Conservation (phyloP, 441 rosid genomes). For the Aleurites moluccanus region DNA sequence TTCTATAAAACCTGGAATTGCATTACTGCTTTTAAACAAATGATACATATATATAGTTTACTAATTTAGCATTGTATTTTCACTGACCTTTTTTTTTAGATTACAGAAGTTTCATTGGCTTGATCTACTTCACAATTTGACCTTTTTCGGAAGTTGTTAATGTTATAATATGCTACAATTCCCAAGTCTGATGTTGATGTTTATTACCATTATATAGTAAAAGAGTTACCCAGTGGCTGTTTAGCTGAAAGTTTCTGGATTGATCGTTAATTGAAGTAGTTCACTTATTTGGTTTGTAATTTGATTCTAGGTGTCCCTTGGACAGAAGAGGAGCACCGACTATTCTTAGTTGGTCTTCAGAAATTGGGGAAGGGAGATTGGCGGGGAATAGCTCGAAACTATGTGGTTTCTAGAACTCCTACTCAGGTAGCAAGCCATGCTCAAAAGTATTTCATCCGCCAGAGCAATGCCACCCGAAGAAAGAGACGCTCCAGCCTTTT, state of each 20-base stretch:
- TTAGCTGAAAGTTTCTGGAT: background rate
- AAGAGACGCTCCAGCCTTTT: conserved; percentile 98
- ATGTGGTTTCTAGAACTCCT: conserved; percentile 81
- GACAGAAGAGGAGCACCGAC: conserved; percentile 95
- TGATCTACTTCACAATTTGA: background rate
- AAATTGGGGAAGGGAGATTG: conserved; percentile 96
- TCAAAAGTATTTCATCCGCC: conserved; percentile 92
- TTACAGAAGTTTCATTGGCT: background rate
- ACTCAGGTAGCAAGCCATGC: conserved; percentile 99
- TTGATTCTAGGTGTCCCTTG: conserved; percentile 74
- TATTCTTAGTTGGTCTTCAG: conserved; percentile 86
- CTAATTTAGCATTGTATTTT: background rate
- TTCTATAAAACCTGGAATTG: too few species aligned
- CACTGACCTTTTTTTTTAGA: background rate
- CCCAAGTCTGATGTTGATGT: background rate
- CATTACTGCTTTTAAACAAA: too few species aligned
- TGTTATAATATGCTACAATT: background rate
- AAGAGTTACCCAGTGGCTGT: background rate
- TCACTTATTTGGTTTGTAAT: conserved; percentile 5
- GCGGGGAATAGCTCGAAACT: conserved; percentile 93
- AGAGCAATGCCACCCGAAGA: conserved; percentile 58
- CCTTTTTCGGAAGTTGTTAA: background rate
- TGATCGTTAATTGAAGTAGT: too few species aligned
- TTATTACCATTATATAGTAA: background rate
- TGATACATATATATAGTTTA: too few species aligned